phyloP scores from a whole-genome alignment of 495 filamentous ascomycete genomes.

The Trichoderma parareesei region DNA sequence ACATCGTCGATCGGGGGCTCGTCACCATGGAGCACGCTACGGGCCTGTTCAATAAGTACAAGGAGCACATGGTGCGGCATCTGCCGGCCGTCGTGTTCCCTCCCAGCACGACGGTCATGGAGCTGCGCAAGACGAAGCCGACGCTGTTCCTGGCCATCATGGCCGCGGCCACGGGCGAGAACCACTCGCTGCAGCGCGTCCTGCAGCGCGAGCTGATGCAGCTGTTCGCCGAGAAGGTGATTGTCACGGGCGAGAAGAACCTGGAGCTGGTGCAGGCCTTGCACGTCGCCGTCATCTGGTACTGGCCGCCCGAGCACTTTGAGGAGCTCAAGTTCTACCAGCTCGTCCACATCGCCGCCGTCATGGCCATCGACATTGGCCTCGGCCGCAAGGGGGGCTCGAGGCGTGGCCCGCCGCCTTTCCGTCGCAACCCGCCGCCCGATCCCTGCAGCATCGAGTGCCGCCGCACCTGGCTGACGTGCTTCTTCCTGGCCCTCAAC shows the following conservation, averaged over 20 bases:
- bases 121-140: constrained; percentile 64
- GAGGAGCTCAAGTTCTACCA: constrained; percentile 92
- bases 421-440: constrained; percentile 39
- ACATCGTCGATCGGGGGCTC: constrained; percentile 65
- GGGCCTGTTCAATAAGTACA: constrained; percentile 61
- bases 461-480: constrained; percentile 69
- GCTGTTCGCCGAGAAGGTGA: constrained; percentile 63
- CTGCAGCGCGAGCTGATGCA: constrained; percentile 66
- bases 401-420: constrained; percentile 38
- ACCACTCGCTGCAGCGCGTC: constrained; percentile 47
- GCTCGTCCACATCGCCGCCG: constrained; percentile 71
- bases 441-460: constrained; percentile 64
- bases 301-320: constrained; percentile 70
- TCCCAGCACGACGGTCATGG: constrained; percentile 51
- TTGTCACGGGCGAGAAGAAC: constrained; percentile 71
- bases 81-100: constrained; percentile 76
- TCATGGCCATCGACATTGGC: constrained; percentile 83
- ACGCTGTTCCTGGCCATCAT: constrained; percentile 77
- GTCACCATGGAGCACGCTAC: constrained; percentile 54
- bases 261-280: constrained; percentile 82
- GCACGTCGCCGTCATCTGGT: constrained; percentile 66
- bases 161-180: constrained; percentile 54
- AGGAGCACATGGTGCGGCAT: constrained; percentile 57
- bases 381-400: constrained; percentile 50
- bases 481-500: constrained; percentile 70